Percentiles rank a stretch among this genome's conserved stretches.
These are phyloP conservation scores for Umbellularia californica DNA, from an alignment of 164 flowering plant species.

Conservation along the genomic window DNA sequence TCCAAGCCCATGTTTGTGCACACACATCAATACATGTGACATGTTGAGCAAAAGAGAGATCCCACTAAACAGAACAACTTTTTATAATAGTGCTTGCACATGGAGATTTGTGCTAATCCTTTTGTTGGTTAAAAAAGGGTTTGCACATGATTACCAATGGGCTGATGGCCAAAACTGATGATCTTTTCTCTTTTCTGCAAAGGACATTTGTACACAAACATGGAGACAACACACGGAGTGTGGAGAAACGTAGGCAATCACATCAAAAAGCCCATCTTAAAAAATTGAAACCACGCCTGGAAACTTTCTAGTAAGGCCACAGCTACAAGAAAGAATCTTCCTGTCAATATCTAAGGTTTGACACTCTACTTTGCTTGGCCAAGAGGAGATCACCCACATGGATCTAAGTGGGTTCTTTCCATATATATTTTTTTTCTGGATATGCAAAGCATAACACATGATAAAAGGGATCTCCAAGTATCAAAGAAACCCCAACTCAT, in stretches of 20 bases:
- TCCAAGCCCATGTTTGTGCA: no score
- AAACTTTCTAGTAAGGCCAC: slow-evolving; percentile 1
- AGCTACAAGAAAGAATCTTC: slow-evolving; percentile 7
- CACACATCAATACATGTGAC: no score
- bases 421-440: background rate
- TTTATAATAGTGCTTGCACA: background rate
- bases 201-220: background rate
- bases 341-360: slow-evolving; percentile 7
- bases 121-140: background rate
- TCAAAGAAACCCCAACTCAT: background rate
- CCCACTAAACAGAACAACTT: background rate
- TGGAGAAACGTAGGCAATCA: slow-evolving; percentile 5
- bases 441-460: background rate
- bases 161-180: background rate
- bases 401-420: slow-evolving; percentile 1
- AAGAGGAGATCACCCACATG: slow-evolving; percentile 7
- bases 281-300: background rate
- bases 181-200: slow-evolving; percentile 6
- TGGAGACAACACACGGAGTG: slow-evolving; percentile 11
- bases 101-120: background rate
- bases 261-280: slow-evolving; percentile 1
- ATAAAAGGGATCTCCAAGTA: background rate
- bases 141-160: slow-evolving; percentile 6
- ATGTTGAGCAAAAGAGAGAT: background rate
- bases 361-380: slow-evolving; percentile 10